Percentiles rank a stretch among this genome's conserved stretches.
These are phyloP conservation scores for Diaporthe sp. DNA, from an alignment of 2,329 filamentous ascomycete genomes.

Conservation along the genomic window DNA sequence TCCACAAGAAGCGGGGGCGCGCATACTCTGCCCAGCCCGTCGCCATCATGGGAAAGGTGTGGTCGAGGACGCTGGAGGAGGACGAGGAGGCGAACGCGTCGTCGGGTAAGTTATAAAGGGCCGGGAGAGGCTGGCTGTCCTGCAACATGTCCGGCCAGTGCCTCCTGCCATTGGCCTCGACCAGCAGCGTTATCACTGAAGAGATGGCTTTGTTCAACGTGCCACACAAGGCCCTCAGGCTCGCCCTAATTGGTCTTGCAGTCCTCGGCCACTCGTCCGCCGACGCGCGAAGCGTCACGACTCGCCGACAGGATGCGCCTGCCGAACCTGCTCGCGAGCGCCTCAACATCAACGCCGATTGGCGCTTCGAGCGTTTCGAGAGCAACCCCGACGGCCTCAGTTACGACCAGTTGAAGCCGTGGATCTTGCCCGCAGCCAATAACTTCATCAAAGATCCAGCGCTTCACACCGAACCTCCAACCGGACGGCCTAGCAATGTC, in stretches of 20 bases:
- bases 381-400: constrained; percentile 17
- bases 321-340: constrained; percentile 4
- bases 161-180: constrained; percentile 6
- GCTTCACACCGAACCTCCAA: constrained; percentile 7
- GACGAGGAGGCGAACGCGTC: neutral
- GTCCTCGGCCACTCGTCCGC: constrained; percentile 5
- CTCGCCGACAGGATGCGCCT: neutral
- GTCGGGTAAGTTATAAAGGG: constrained; percentile 10
- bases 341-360: constrained; percentile 27
- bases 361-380: constrained; percentile 27
- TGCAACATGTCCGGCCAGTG: neutral
- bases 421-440: constrained; percentile 21
- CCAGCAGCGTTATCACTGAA: neutral
- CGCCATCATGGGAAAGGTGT: neutral
- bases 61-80: neutral
- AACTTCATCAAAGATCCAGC: constrained; percentile 12
- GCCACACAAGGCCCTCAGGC: constrained; percentile 17
- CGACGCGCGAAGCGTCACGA: neutral
- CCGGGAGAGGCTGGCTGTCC: neutral
- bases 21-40: neutral
- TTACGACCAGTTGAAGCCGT: constrained; percentile 20
- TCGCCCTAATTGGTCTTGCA: constrained; percentile 17
- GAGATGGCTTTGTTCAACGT: constrained; percentile 13
- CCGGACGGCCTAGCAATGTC: constrained; percentile 5
- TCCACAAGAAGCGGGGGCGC: constrained; percentile 23